phyloP scores from a whole-genome alignment of 179 eudicot species.

The Dionaea muscipula region DNA sequence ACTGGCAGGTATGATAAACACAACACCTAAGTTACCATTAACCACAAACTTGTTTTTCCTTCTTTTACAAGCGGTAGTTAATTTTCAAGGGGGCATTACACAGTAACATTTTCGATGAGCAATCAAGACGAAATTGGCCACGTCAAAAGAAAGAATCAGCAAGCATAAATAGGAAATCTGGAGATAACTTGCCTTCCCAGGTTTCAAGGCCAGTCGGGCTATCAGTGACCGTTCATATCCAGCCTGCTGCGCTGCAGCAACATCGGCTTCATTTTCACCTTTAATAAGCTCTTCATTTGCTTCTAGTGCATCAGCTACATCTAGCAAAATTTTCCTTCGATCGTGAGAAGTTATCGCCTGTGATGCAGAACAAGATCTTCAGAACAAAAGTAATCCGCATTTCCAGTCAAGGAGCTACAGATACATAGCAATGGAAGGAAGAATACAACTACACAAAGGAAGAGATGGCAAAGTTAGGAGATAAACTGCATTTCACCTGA shows the following conservation, averaged over 20 bases:
- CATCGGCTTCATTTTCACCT: constrained; percentile 60
- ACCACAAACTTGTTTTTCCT: too few relatives aligned
- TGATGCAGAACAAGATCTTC: not conserved
- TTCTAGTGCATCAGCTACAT: constrained; percentile 71
- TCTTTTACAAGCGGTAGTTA: too few relatives aligned
- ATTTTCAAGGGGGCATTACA: too few relatives aligned
- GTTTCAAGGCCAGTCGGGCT: constrained; percentile 56
- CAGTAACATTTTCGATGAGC: too few relatives aligned
- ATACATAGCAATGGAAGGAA: not conserved
- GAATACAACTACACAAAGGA: too few relatives aligned
- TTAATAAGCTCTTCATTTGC: constrained; percentile 36
- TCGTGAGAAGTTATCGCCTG: constrained; percentile 64
- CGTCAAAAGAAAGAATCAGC: not conserved
- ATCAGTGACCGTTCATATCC: constrained; percentile 64
- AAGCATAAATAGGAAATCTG: not conserved
- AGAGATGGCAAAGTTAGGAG: too few relatives aligned
- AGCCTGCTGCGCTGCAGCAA: constrained; percentile 47
- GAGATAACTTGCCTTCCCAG: constrained; percentile 56
- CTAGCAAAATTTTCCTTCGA: constrained; percentile 50
- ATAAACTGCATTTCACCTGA: constrained; percentile 34
- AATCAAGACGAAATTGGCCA: too few relatives aligned
- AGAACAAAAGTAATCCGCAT: not conserved
- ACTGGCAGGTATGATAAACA: too few relatives aligned
- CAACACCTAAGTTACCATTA: too few relatives aligned
- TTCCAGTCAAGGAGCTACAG: not conserved